Evolutionary conservation across 2,329 filamentous ascomycete genomes (phyloP), one percentile per base, ranked within the genome.

Genomic region (Intubia oerlemansii): DNA sequence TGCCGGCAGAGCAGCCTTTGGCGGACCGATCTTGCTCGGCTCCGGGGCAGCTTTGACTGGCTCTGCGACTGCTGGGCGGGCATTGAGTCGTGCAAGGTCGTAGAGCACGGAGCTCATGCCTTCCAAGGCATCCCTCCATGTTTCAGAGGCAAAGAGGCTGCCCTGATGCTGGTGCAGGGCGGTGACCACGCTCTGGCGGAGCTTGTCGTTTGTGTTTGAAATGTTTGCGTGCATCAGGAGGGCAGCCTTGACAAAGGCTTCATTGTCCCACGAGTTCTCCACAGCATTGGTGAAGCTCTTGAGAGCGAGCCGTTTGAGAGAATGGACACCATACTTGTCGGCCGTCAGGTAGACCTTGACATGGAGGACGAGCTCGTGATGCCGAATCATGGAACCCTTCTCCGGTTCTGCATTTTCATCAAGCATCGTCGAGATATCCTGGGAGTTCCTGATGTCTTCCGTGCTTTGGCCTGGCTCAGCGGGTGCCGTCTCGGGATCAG

Each of bases 311-410:
- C 10, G 14, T 12, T 27, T 27, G 7, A 31, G 17, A 7, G 10
- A 20, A 3, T 6, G 14, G 11, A 27, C 24, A 3, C n/a, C 20
- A 8, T 31, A 31, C 5, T 10, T 16, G 3, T 31, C 25, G 10
- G 29, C 25, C 6, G 24, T 17, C 7, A 31, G 16, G 7, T 31
- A 31, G 3, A 31, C 12, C 10, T 24, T 23, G 7, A 21, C 20
- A 7, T 31, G 25, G 2, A 31, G 25, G 2, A 31, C 12, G 4
- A 27, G 13, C 4, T 18, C 12, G 10, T 27, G 20, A n/a, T 17
- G 20, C 7, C 3, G 27, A 11, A n/a, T 22, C 11, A 9, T 4
- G 17, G 11, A 6, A 7, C 17, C 18, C 4, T 14, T 10, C 6
- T 12, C 12, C 14, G n/a, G n/a, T n/a, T n/a, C n/a, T n/a, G n/a